Evolutionary conservation across 345 rosid species (phyloP), one percentile per base, ranked within the genome.

Genomic region (Populus alba): DNA sequence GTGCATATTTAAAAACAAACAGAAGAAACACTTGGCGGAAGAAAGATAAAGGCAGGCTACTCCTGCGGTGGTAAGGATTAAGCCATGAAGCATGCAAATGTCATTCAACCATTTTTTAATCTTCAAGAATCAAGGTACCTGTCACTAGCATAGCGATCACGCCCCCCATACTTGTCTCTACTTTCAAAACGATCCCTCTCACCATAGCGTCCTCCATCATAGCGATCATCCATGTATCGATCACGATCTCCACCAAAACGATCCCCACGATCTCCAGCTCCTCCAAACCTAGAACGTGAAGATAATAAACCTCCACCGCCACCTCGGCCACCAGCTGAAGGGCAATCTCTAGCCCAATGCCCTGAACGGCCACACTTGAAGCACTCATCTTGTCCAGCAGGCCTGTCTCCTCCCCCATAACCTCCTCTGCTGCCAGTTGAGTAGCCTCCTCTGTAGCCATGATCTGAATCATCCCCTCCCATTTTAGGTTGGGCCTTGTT

Each of bases 271-370:
- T 85, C 86, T 81, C 86, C 90, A 38, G 91, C 83, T 27, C 94
- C 97, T 67, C 95, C 92, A 83, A 85, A 90, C 83, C 97, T 89
- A 76, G 91, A 84, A 67, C 90, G 93, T n/a, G 95, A 90, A 69
- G 97, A 86, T 76, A 91, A 81, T 31, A 92, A 83, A 77, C 92
- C 88, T n/a, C 86, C 92, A 67, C 82, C 85, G 25, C 90, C 91
- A 61, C 91, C 97, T 74, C 98, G 90, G 70, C 90, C 93, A 82
- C 97, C 90, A 86, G 88, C 93, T 59, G 97, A 86, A 38, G 98
- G 97, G 75, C 99, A 97, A 78, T 94, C 97, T 57, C 99, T 91
- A 29, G 99, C 99, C 99, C 99, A 97, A 49, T 97, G 99, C 39
- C 99, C 99, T 29, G 74, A 79, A 59, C 94, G 92, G 72, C 99